Percentiles rank a stretch among this genome's conserved stretches.
Conservation (phyloP, 805 yeast species). For the Kuraishia ogatae region DNA sequence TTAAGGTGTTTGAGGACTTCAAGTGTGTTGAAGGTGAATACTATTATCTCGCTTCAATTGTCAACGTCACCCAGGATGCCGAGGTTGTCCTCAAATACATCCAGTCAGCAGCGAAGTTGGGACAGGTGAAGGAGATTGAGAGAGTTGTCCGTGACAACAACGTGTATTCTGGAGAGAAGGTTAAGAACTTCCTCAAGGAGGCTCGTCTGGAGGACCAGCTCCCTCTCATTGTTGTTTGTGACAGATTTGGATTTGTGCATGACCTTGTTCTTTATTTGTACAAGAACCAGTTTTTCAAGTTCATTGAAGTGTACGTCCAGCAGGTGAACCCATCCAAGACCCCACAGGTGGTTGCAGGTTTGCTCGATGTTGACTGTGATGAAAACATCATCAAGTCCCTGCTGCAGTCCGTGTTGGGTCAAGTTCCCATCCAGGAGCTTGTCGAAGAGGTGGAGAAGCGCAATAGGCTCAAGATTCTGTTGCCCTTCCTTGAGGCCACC, state of each 20-base stretch:
- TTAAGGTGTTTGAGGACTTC: constrained; percentile 89
- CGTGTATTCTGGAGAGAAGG: constrained; percentile 94
- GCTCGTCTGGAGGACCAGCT: constrained; percentile 89
- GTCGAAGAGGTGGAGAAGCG: constrained; percentile 95
- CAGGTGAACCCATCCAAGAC: constrained; percentile 95
- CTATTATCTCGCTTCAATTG: constrained; percentile 88
- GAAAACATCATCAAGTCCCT: constrained; percentile 77
- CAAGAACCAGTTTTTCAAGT: constrained; percentile 92
- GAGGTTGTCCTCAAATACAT: constrained; percentile 95
- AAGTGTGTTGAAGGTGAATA: constrained; percentile 90
- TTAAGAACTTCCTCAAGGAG: constrained; percentile 93
- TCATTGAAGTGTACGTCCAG: constrained; percentile 96
- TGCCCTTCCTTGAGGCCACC: constrained; percentile 90
- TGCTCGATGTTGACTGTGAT: constrained; percentile 95
- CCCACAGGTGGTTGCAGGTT: constrained; percentile 93
- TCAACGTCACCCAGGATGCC: constrained; percentile 86
- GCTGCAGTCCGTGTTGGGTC: constrained; percentile 81
- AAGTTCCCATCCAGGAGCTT: constrained; percentile 84
- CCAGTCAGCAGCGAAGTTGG: constrained; percentile 85
- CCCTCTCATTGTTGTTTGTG: constrained; percentile 94
- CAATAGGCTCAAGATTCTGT: constrained; percentile 81
- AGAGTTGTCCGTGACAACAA: constrained; percentile 91
- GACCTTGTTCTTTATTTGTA: constrained; percentile 89
- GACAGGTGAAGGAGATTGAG: constrained; percentile 90
- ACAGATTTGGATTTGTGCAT: constrained; percentile 83